These are phyloP conservation scores for Hypholoma fasciculare DNA, from an alignment of 768 basidiomycete genomes.

Conservation along the genomic window DNA sequence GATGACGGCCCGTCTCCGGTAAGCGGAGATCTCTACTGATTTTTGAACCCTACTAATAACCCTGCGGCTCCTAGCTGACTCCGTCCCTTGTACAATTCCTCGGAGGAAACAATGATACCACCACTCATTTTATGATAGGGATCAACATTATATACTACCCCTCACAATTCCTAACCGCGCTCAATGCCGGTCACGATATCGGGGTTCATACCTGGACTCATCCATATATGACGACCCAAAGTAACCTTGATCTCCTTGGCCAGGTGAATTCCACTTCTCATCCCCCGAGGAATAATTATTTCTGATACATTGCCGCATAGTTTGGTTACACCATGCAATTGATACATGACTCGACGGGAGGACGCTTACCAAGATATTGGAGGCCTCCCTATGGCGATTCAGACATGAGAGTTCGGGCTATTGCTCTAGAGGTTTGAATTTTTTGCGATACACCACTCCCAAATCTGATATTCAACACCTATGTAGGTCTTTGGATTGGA, in stretches of 20 bases:
- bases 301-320: constrained; percentile 20
- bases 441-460: not conserved
- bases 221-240: constrained; percentile 78
- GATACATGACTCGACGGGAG: constrained; percentile 80
- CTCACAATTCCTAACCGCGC: constrained; percentile 52
- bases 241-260: constrained; percentile 66
- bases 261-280: constrained; percentile 38
- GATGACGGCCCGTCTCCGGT: constrained; percentile 77
- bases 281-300: not conserved
- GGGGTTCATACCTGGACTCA: constrained; percentile 71
- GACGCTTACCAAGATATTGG: constrained; percentile 73
- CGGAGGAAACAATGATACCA: constrained; percentile 57
- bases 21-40: constrained; percentile 7
- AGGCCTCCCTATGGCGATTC: constrained; percentile 86
- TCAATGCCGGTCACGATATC: constrained; percentile 45
- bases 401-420: constrained; percentile 81
- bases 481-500: constrained; percentile 67
- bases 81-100: constrained; percentile 65
- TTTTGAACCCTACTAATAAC: not conserved
- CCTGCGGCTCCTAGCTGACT: constrained; percentile 32
- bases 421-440: constrained; percentile 68
- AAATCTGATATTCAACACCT: not conserved
- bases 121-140: constrained; percentile 92
- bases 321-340: constrained; percentile 82
- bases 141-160: constrained; percentile 66